A percentile compares a stretch with the other conserved stretches of the same genome.
These are phyloP conservation scores for Rasamsonia emersonii DNA, from an alignment of 2,329 filamentous ascomycete species.

Conservation along the genomic window DNA sequence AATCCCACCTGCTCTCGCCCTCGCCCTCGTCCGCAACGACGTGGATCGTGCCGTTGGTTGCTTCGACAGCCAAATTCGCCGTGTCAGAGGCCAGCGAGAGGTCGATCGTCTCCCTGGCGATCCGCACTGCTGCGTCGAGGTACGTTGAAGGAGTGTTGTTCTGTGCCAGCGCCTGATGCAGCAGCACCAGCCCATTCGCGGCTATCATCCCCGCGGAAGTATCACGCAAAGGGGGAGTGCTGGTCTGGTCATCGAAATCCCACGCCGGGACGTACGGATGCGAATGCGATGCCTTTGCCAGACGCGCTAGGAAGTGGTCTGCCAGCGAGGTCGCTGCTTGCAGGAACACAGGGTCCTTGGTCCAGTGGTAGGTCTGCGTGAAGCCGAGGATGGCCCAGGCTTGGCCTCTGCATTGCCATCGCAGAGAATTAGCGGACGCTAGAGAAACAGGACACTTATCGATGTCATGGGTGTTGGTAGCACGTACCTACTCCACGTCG, in stretches of 20 bases:
- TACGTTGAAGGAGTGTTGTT: conserved; percentile 6
- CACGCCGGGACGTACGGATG: conserved; percentile 14
- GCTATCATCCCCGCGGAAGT: conserved; percentile 35
- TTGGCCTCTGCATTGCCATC: conserved; percentile 11
- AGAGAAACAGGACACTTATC: not conserved
- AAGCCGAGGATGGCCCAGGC: conserved; percentile 21
- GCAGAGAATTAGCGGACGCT: not conserved
- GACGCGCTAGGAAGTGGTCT: conserved; percentile 12
- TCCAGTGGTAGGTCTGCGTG: conserved; percentile 35
- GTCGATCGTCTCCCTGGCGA: conserved; percentile 9
- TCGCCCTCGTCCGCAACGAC: conserved; percentile 3
- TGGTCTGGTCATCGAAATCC: conserved; percentile 17
- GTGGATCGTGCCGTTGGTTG: conserved; percentile 1
- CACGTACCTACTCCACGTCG: conserved; percentile 15
- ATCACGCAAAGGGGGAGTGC: conserved; percentile 22
- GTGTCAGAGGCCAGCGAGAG: conserved; percentile 8
- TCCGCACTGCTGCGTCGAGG: conserved; percentile 6
- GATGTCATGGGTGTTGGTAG: too few species aligned
- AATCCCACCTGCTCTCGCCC: conserved; percentile 9
- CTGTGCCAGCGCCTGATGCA: conserved; percentile 11
- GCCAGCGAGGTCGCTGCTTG: conserved; percentile 10
- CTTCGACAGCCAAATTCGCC: conserved; percentile 1
- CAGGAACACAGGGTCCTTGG: conserved; percentile 16
- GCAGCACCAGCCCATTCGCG: conserved; percentile 32
- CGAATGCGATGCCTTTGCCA: conserved; percentile 5